Base-by-base conservation (phyloP, 495 filamentous ascomycete species). In the Opeltia flavorubescens region DNA sequence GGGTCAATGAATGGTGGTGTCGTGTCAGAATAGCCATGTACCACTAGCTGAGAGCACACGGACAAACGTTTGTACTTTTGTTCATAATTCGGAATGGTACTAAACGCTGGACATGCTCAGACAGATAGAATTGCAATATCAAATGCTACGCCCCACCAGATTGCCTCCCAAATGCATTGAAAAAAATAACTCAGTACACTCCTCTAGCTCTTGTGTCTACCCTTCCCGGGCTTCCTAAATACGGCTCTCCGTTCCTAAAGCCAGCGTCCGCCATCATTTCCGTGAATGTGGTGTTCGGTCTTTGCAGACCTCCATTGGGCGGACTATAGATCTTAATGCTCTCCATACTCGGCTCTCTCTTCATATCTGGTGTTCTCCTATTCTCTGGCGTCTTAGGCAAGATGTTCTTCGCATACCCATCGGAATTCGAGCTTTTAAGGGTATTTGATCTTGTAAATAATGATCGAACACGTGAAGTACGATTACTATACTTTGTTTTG, bases 271-370 rank as follows among this genome's bases (percentile, higher is more conserved):
- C 70, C 65, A 86, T 76, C 64, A 86, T 68, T 50, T 77, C 72
- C 23, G 69, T 71, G 52, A 86, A 84, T 2, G 76, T 81, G 15
- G 78, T 84, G 49, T 72, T 62, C 7, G 62, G 65, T 50, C 31
- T 64, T 52, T 52, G 65, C 61, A 36, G 61, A 49, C 26, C 62
- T 26, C 59, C 62, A 5, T 64, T 66, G 8, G 75, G 75, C 45
- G 84, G 81, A 4, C 79, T 76, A 60, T 81, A 86, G 12, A 87
- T 70, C 51, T 77, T 75, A 55, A 86, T 85, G 60, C 74, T 80
- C 59, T 81, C 76, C 27, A 63, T 72, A 53, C 78, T 82, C 1
- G 69, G 66, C 55, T 77, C 68, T 2, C 74, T 49, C 25, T 43
- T 52, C 47, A 52, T 33, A 18, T 45, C 39, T 0, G 38, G 43